Percentiles rank a stretch among this genome's conserved stretches.
These are phyloP conservation scores for Fusarium torreyae DNA, from an alignment of 2,329 filamentous ascomycete species.

Conservation along the genomic window DNA sequence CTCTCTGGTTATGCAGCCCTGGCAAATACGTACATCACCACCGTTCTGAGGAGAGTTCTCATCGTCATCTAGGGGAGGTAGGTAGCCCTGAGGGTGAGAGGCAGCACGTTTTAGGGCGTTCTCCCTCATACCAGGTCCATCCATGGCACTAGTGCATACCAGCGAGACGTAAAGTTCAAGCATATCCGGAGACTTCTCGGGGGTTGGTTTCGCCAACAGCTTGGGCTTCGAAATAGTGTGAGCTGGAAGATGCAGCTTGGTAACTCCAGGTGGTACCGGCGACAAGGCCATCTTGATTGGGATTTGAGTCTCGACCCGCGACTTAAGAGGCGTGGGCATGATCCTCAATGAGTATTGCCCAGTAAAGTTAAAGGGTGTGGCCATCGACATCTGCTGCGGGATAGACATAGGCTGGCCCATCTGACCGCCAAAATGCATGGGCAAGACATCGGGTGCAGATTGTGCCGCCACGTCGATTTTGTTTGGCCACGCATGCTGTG, in stretches of 20 bases:
- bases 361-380: constrained; percentile 52
- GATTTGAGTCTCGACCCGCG: constrained; percentile 96
- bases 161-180: constrained; percentile 85
- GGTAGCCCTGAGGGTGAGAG: constrained; percentile 56
- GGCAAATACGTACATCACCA: constrained; percentile 93
- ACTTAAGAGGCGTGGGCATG: constrained; percentile 81
- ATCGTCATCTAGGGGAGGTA: constrained; percentile 66
- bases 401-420: constrained; percentile 52
- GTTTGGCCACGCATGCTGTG: constrained; percentile 56
- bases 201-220: constrained; percentile 80
- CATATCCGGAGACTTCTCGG: constrained; percentile 78
- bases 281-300: constrained; percentile 86
- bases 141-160: constrained; percentile 94
- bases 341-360: constrained; percentile 67
- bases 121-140: constrained; percentile 75
- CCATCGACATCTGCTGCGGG: constrained; percentile 52
- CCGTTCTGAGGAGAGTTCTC: constrained; percentile 85
- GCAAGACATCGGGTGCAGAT: constrained; percentile 45
- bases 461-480: constrained; percentile 48
- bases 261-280: constrained; percentile 81
- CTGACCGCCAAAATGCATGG: constrained; percentile 48
- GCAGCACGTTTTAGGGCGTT: constrained; percentile 75
- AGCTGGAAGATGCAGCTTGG: constrained; percentile 86
- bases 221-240: constrained; percentile 97
- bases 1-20: constrained; percentile 92